Evolutionary conservation across 2,329 filamentous ascomycete species (phyloP), one percentile per base, ranked within the genome.

Genomic region (Chrysoporthe cubensis): DNA sequence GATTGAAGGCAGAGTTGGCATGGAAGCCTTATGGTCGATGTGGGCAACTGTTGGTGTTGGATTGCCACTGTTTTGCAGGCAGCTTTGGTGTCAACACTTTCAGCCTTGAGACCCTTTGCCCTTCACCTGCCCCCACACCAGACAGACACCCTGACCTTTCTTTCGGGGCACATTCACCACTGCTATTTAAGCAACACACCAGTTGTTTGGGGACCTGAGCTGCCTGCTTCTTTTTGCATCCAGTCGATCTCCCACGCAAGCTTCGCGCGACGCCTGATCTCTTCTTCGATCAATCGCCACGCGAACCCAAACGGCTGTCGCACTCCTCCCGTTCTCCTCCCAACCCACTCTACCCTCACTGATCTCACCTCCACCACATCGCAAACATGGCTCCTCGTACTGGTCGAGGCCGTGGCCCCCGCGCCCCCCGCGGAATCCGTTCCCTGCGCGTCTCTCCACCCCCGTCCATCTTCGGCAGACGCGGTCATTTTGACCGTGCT

Each of bases 401-500:
- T 56, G 52, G 2, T 9, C 32, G 52, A 34, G 52, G 48, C n/a
- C 50, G 50, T 11, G 26, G 11, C 26, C 13, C 50, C 11, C 50
- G 50, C 11, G 26, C 21, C 21, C 26, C 50, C 21, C 50, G 50
- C 26, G 21, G 14, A 13, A 32, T 21, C 26, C 50, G 54, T 4
- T 32, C 14, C 34, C 54, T 4, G 26, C 54, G 13, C 43, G 9
- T 46, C 14, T 4, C 26, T 13, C 42, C 40, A 16, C 50, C 37
- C 60, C 52, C 40, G 43, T 56, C 34, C 26, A 44, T 54, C 26
- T 57, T 16, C 9, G 14, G 44, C 26, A 58, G n/a, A 7, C 13
- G 26, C 43, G 43, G 61, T 46, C n/a, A 34, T 9, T 8, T 57
- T 62, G 61, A 67, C 42, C 50, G n/a, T 14, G 66, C 68, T 66